Evolutionary conservation across 257 asterid species (phyloP).

Genomic region (Solanum chilense): DNA sequence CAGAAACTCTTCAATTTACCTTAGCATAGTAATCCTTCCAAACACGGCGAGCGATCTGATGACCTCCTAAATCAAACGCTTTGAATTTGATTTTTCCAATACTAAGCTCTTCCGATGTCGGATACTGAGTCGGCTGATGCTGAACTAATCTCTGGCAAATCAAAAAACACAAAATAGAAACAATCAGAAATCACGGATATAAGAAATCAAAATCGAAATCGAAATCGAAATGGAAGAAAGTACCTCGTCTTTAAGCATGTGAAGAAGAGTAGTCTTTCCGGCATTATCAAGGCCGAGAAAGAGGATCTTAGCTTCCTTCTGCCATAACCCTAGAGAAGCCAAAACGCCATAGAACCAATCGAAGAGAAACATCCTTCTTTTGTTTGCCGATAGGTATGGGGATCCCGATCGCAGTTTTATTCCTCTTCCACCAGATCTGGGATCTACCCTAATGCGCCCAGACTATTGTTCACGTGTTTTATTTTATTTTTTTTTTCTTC

Average conservation of each 20-base stretch:
- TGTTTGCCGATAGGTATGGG: background rate
- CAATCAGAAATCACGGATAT: background rate
- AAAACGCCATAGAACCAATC: constrained; percentile 82
- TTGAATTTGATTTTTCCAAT: constrained; percentile 75
- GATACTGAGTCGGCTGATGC: constrained; percentile 80
- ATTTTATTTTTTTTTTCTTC: background rate
- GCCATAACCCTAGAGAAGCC: constrained; percentile 76
- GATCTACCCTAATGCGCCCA: background rate
- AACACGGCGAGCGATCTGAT: constrained; percentile 82
- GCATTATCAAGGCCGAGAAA: constrained; percentile 86
- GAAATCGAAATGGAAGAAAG: background rate
- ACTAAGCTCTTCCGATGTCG: constrained; percentile 76
- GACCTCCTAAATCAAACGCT: constrained; percentile 80
- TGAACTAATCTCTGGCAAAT: constrained; percentile 55
- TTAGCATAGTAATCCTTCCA: constrained; percentile 85
- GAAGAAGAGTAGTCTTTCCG: constrained; percentile 77
- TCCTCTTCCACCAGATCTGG: constrained; percentile 22
- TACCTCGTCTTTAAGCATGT: constrained; percentile 81
- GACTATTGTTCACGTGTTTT: constrained; percentile 10
- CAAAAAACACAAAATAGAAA: background rate
- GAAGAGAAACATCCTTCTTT: constrained; percentile 30
- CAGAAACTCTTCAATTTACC: constrained; percentile 18
- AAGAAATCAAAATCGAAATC: background rate
- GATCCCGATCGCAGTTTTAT: background rate
- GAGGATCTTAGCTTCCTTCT: constrained; percentile 73